A percentile compares a stretch with the other conserved stretches of the same genome.
These are phyloP conservation scores for Hysterangium stoloniferum DNA, from an alignment of 768 basidiomycete genomes.

Conservation along the genomic window DNA sequence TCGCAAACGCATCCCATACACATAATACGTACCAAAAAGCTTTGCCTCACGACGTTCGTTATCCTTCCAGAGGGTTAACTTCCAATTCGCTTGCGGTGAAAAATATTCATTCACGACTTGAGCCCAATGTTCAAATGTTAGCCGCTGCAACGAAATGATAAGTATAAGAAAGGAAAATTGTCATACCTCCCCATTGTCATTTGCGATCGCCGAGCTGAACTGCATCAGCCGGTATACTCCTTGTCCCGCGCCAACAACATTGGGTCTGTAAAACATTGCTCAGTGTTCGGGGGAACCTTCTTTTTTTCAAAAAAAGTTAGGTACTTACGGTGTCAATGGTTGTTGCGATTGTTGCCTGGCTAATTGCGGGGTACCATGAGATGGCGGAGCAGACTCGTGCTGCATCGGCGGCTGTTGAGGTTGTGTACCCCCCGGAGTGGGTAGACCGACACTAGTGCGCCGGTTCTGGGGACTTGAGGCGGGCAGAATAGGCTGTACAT, in stretches of 20 bases:
- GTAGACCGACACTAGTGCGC: not conserved
- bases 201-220: conserved; percentile 59
- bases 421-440: conserved; percentile 13
- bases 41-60: conserved; percentile 73
- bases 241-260: conserved; percentile 36
- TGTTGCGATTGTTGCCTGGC: not conserved
- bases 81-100: conserved; percentile 61
- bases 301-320: conserved; percentile 27
- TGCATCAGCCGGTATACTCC: conserved; percentile 57
- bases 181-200: conserved; percentile 43
- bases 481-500: conserved; percentile 3
- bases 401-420: conserved; percentile 6
- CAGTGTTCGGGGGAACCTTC: no score
- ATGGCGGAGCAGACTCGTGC: conserved; percentile 11
- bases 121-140: conserved; percentile 47
- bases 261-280: not conserved
- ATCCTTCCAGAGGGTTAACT: conserved; percentile 83
- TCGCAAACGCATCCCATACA: not conserved
- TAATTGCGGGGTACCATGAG: not conserved
- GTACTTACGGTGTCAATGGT: conserved; percentile 19
- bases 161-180: conserved; percentile 10
- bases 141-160: conserved; percentile 11
- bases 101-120: conserved; percentile 62
- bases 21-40: conserved; percentile 60
- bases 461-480: conserved; percentile 3